Evolutionary conservation across 805 yeast genomes (phyloP).

Genomic region (Zygoascus biomembranicola): DNA sequence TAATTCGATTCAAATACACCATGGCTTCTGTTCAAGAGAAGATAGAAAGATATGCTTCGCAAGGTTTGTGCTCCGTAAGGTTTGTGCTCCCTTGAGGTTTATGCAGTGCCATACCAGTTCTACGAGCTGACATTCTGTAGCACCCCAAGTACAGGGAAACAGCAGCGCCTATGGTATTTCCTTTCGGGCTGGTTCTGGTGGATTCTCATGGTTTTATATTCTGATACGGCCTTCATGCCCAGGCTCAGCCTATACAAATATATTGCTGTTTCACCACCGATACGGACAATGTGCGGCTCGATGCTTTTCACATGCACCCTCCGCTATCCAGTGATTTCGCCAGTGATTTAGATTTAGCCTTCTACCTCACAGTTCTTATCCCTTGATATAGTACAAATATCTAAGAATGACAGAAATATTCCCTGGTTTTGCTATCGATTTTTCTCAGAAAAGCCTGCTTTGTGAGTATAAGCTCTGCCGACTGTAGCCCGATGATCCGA

Average conservation of each 20-base stretch:
- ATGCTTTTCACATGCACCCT: neutral
- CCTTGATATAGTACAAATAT: neutral
- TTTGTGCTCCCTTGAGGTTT: no score
- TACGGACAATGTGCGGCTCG: neutral
- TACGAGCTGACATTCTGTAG: neutral
- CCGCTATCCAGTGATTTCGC: neutral
- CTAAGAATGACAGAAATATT: neutral
- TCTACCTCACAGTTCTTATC: neutral
- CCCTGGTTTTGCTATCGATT: conserved; percentile 6
- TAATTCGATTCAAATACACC: no score
- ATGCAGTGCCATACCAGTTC: no score
- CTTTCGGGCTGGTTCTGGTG: neutral
- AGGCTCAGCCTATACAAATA: no score
- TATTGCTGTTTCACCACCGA: no score
- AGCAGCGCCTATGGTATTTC: neutral
- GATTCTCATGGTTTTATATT: neutral
- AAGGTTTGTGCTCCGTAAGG: no score
- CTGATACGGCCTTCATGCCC: no score
- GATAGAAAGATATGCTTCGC: no score
- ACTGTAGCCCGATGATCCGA: no score
- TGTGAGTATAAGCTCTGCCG: conserved; percentile 2
- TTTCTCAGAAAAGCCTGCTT: conserved; percentile 8
- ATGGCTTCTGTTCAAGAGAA: no score
- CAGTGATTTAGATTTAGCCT: neutral
- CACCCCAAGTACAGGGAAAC: no score